Evolutionary conservation across 1,284 basidiomycete genomes (phyloP), one percentile per base, ranked within the genome.

Genomic region (Laetiporus sulphureus): DNA sequence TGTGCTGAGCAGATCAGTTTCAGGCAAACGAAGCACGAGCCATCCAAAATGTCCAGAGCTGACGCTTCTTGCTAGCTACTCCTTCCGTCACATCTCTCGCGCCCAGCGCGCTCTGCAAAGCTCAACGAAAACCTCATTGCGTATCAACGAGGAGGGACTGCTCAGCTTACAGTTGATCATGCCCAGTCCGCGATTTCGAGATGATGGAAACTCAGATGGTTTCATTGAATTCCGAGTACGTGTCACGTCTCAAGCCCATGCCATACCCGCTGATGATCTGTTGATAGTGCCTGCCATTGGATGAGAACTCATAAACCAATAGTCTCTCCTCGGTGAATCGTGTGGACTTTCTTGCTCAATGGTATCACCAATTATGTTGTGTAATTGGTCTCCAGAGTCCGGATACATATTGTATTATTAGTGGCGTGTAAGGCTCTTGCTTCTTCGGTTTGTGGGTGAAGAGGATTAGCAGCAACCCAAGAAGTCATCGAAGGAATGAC

Each of bases 141-240:
- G 91, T 32, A 90, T 94, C 22, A 86, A 92, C 51, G 68, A 74
- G 15, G 75, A 79, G 39, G 92, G 92, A 0, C 64, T 93, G 37
- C 66, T 95, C 15, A 85, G 83, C 54, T 64, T 95, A 42, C 92
- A 96, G 55, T 87, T 94, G 60, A 71, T 94, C 54, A 89, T 94
- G 72, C 84, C 88, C 1, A 67, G 77, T 3, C 72, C 75, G 0
- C 70, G 65, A 44, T 62, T 70, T 3, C 67, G 63, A 40, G 70
- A 71, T 39, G 50, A 72, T 55, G 51, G 63, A 39, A 57, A 63
- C 15, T 62, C 69, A 6, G 70, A 79, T 45, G 84, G 79, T 0
- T 91, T 91, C 52, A 78, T 92, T 32, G 90, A 92, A 51, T 91
- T 90, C 60, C 76, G 83, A 63, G 90, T 91, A 56, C 57, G 83